Evolutionary conservation across 345 rosid species (phyloP).

Genomic region (Eucalyptus curtisii): DNA sequence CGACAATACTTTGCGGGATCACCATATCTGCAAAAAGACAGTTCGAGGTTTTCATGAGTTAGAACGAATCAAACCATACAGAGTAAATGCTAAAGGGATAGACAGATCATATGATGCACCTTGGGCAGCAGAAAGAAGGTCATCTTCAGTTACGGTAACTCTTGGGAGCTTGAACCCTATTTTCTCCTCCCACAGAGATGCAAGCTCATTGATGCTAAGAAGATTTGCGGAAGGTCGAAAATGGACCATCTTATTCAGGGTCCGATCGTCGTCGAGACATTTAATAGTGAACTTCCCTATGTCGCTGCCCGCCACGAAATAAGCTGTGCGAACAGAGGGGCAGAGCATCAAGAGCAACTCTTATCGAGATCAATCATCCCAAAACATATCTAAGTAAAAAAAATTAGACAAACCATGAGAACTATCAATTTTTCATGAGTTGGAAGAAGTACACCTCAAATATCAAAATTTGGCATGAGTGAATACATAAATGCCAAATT

Average conservation of each 20-base stretch:
- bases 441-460: too few species aligned
- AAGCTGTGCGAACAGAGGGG: slow-evolving; percentile 14
- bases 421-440: background rate
- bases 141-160: slow-evolving; percentile 20
- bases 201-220: slow-evolving; percentile 53
- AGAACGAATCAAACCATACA: background rate
- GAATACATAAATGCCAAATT: too few species aligned
- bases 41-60: background rate
- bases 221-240: slow-evolving; percentile 39
- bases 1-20: slow-evolving; percentile 51
- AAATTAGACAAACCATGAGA: background rate
- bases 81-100: background rate
- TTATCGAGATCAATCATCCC: background rate
- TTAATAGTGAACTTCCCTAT: slow-evolving; percentile 59
- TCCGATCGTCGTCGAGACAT: slow-evolving; percentile 29
- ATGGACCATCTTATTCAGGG: slow-evolving; percentile 45
- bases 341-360: background rate
- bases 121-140: slow-evolving; percentile 37
- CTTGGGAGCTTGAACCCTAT: slow-evolving; percentile 38
- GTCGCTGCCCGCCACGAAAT: slow-evolving; percentile 50
- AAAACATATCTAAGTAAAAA: background rate
- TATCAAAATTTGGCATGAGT: too few species aligned
- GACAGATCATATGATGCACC: slow-evolving; percentile 8
- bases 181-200: slow-evolving; percentile 51
- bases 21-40: slow-evolving; percentile 19